These are phyloP conservation scores for Hypoxylon sp. DNA, from an alignment of 2,329 filamentous ascomycete genomes.

Conservation along the genomic window DNA sequence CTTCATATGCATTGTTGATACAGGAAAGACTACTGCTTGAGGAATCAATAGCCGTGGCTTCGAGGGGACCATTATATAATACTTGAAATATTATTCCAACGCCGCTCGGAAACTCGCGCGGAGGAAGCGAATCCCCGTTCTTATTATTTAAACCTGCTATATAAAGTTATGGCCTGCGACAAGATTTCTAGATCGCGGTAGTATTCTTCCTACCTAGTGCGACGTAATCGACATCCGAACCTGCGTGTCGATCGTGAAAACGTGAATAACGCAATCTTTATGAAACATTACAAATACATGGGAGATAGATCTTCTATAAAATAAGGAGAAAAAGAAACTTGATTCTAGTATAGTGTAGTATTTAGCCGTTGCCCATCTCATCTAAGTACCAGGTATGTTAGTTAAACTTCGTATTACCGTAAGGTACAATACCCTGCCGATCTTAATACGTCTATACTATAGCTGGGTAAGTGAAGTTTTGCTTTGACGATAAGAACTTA, in stretches of 20 bases:
- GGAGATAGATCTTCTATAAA: conserved; percentile 3
- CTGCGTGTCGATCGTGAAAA: conserved; percentile 7
- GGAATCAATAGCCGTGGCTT: conserved; percentile 6
- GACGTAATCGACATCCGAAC: conserved; percentile 21
- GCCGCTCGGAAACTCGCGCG: conserved; percentile 11
- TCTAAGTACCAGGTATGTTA: conserved; percentile 4
- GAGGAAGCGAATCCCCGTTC: conserved; percentile 14
- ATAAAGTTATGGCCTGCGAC: conserved; percentile 22
- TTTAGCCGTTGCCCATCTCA: conserved; percentile 2
- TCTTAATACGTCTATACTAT: neutral
- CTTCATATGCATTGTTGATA: conserved; percentile 13
- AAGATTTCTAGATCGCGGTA: conserved; percentile 31
- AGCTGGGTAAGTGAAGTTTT: conserved; percentile 17
- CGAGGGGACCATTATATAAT: conserved; percentile 21
- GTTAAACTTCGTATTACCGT: neutral
- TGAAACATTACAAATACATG: conserved; percentile 22
- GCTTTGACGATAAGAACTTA: conserved; percentile 30
- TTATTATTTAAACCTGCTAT: conserved; percentile 9
- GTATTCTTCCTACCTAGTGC: conserved; percentile 28
- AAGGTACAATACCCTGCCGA: conserved; percentile 1
- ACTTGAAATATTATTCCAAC: neutral
- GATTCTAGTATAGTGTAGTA: neutral
- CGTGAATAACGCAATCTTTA: conserved; percentile 23
- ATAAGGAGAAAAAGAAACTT: conserved; percentile 3
- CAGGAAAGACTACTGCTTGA: conserved; percentile 1